A percentile compares a stretch with the other conserved stretches of the same genome.
Evolutionary conservation across 176 grass and related monocot genomes (phyloP).

Genomic region (Oryza longistaminata): DNA sequence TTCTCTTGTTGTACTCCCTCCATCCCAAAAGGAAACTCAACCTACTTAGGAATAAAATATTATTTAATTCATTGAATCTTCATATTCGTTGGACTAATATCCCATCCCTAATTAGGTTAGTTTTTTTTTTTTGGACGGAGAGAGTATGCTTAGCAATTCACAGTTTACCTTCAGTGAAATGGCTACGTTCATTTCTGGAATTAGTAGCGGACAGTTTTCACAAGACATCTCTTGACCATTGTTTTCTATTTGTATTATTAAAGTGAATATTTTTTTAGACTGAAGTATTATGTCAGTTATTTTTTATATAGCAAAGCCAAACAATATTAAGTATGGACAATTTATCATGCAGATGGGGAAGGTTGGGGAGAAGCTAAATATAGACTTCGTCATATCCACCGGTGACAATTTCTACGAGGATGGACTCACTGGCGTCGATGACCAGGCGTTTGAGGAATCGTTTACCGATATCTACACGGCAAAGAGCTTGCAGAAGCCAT

Average conservation of each 20-base stretch:
- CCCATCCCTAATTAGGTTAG: no score
- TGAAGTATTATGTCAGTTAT: neutral
- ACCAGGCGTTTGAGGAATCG: slow-evolving; percentile 64
- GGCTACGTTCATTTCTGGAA: no score
- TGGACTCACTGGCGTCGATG: slow-evolving; percentile 60
- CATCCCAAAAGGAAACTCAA: no score
- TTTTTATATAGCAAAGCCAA: neutral
- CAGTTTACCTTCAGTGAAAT: no score
- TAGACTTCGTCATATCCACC: slow-evolving; percentile 89
- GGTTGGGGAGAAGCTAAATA: slow-evolving; percentile 55
- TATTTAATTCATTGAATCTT: no score
- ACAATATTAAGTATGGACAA: neutral
- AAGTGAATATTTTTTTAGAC: neutral
- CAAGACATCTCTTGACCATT: no score
- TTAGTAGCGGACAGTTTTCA: no score
- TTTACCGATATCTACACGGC: slow-evolving; percentile 72
- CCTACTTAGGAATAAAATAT: no score
- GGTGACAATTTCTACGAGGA: slow-evolving; percentile 88
- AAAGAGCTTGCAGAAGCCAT: slow-evolving; percentile 71
- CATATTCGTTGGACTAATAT: no score
- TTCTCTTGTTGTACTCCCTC: neutral
- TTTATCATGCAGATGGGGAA: slow-evolving; percentile 62
- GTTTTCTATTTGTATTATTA: no score
- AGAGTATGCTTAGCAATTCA: neutral
- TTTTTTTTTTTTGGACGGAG: no score